phyloP scores from a whole-genome alignment of 2,329 filamentous ascomycete species.

The Venturia asperata region DNA sequence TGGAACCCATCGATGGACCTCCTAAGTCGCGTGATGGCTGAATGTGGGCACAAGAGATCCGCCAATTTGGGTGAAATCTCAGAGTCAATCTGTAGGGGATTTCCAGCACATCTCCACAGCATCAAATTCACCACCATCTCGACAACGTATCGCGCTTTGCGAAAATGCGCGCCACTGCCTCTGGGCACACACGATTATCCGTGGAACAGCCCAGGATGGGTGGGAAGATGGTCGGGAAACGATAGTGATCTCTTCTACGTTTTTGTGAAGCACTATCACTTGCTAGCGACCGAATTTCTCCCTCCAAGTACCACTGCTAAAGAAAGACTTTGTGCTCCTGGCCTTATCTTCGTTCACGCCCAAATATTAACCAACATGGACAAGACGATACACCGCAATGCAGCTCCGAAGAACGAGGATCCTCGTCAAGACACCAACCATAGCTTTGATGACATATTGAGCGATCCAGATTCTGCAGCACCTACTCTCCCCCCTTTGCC shows the following conservation, averaged over 20 bases:
- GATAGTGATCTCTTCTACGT: slow-evolving; percentile 89
- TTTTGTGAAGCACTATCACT: slow-evolving; percentile 81
- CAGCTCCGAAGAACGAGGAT: slow-evolving; percentile 30
- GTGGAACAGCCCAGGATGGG: slow-evolving; percentile 74
- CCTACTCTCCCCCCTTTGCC: slow-evolving; percentile 56
- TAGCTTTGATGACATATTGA: slow-evolving; percentile 61
- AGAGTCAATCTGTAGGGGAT: slow-evolving; percentile 59
- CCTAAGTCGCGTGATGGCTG: slow-evolving; percentile 64
- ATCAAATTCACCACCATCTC: slow-evolving; percentile 58
- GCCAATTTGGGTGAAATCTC: slow-evolving; percentile 46
- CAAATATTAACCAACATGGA: slow-evolving; percentile 75
- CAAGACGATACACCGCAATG: slow-evolving; percentile 72
- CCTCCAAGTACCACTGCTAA: slow-evolving; percentile 42
- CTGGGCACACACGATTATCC: slow-evolving; percentile 64
- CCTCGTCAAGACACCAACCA: slow-evolving; percentile 40
- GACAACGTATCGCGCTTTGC: slow-evolving; percentile 52
- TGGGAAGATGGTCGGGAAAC: slow-evolving; percentile 74
- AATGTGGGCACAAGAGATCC: slow-evolving; percentile 50
- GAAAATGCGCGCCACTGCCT: slow-evolving; percentile 59
- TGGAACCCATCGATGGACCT: slow-evolving; percentile 66
- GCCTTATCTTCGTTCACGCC: slow-evolving; percentile 71
- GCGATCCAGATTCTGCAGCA: slow-evolving; percentile 59
- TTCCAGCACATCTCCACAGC: slow-evolving; percentile 58
- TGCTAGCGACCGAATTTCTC: slow-evolving; percentile 61
- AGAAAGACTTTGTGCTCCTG: slow-evolving; percentile 63